phyloP scores from a whole-genome alignment of 129 eudicot species.

The Pittosporum tobira region DNA sequence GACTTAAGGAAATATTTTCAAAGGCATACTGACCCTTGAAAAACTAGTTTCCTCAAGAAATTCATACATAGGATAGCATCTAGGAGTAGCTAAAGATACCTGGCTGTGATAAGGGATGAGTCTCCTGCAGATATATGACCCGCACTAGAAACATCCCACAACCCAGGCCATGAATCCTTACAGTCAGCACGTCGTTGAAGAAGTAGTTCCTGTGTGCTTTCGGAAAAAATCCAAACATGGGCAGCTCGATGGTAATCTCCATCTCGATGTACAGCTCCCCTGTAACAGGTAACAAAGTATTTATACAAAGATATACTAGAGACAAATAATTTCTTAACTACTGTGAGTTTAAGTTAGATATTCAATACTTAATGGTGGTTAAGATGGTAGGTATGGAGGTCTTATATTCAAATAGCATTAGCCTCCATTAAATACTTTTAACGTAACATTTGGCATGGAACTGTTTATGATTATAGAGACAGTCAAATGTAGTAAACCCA shows the following conservation, averaged over 20 bases:
- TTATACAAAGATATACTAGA: background rate
- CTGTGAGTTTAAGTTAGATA: background rate
- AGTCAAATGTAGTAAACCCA: too few species aligned
- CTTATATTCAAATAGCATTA: background rate
- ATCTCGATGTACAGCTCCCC: conserved; percentile 72
- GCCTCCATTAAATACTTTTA: too few species aligned
- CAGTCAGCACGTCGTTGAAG: conserved; percentile 68
- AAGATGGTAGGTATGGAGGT: background rate
- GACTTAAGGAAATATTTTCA: background rate
- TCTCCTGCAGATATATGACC: conserved; percentile 96
- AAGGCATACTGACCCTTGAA: background rate
- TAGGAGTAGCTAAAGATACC: conserved; percentile 26
- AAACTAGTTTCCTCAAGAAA: background rate
- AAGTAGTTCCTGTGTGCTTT: conserved; percentile 80
- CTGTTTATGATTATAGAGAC: too few species aligned
- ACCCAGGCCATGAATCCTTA: conserved; percentile 94
- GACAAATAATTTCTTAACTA: background rate
- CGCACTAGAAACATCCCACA: conserved; percentile 96
- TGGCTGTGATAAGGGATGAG: conserved; percentile 68
- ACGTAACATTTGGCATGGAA: too few species aligned
- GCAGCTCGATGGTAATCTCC: conserved; percentile 94
- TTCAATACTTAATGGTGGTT: background rate
- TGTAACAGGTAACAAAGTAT: conserved; percentile 16
- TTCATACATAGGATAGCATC: background rate
- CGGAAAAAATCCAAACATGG: conserved; percentile 91